Base-by-base conservation (phyloP, 2,329 filamentous ascomycete species). In the Didymellaceae sp. region DNA sequence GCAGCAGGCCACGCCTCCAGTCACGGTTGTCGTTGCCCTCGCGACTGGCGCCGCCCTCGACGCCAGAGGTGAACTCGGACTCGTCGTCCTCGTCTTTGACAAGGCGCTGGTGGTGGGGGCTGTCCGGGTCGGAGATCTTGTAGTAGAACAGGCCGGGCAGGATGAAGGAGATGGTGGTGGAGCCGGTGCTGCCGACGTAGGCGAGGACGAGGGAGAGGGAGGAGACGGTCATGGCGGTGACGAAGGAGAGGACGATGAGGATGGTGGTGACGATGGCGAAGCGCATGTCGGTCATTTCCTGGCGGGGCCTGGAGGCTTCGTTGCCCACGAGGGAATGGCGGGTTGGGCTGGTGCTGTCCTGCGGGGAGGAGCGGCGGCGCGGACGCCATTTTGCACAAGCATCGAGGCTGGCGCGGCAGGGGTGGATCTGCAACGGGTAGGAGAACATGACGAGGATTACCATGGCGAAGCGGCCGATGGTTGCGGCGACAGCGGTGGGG, bases 101-200 rank as follows among this genome's bases (percentile, higher is more conserved):
- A 8, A 97, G 78, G 11, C 88, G 85, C 70, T 96, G 93, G 63
- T 97, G 91, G 56, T 93, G 86, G 21, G 87, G 82, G 34, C 90
- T 93, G 46, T 96, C 88, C 0, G 94, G 94, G 18, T 90, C 86
- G 10, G 91, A 95, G 53, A 99, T 97, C 75, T 97, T 97, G 77
- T 97, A 99, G 75, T 97, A 99, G 74, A 99, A 99, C 4, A 99
- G 76, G 0, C 94, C 94, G 0, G 94, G 94, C 0, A 99, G 81
- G 59, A 99, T 97, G 71, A 99, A 99, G 55, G 90, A 96, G 65
- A 99, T 99, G 54, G 90, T 91, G 0, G 94, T 99, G 42, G 88
- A 93, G 44, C 94, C 94, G 0, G 94, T 99, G 63, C 88, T 91
- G 28, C 94, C 94, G 9, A 99, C 94, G 62, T 97, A 99, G 0